A percentile compares a stretch with the other conserved stretches of the same genome.
Conservation (phyloP, 2,329 filamentous ascomycete genomes). For the Pestalotiopsis sp. region DNA sequence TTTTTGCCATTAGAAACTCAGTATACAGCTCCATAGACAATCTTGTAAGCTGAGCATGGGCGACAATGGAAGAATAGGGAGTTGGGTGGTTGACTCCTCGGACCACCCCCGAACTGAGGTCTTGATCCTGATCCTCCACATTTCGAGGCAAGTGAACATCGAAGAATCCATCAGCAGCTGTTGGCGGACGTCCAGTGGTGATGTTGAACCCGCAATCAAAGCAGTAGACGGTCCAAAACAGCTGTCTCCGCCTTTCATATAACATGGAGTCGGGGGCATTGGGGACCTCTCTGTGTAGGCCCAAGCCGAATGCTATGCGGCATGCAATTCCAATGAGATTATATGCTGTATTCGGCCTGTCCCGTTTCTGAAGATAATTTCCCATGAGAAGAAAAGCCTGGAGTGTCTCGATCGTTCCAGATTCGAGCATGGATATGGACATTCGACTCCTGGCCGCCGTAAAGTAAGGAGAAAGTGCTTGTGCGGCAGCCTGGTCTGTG, state of each 20-base stretch:
- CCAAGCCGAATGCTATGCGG: slow-evolving; percentile 52
- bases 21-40: slow-evolving; percentile 44
- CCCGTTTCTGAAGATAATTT: slow-evolving; percentile 54
- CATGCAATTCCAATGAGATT: slow-evolving; percentile 54
- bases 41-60: slow-evolving; percentile 42
- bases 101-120: slow-evolving; percentile 19
- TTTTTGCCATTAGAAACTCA: slow-evolving; percentile 40
- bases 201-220: slow-evolving; percentile 51
- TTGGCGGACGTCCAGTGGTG: slow-evolving; percentile 47
- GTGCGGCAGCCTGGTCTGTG: slow-evolving; percentile 14
- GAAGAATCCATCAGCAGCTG: slow-evolving; percentile 42
- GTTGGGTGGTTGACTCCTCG: slow-evolving; percentile 39
- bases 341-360: slow-evolving; percentile 54
- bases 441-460: slow-evolving; percentile 35
- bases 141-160: slow-evolving; percentile 46
- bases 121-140: slow-evolving; percentile 37
- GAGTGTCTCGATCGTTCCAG: slow-evolving; percentile 46
- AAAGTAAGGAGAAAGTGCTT: slow-evolving; percentile 24
- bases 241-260: slow-evolving; percentile 37
- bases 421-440: slow-evolving; percentile 45
- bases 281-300: slow-evolving; percentile 49
- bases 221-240: slow-evolving; percentile 44
- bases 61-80: slow-evolving; percentile 41
- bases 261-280: slow-evolving; percentile 34
- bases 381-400: slow-evolving; percentile 46